phyloP scores from a whole-genome alignment of 805 yeast genomes.

The Candida sithepensis region DNA sequence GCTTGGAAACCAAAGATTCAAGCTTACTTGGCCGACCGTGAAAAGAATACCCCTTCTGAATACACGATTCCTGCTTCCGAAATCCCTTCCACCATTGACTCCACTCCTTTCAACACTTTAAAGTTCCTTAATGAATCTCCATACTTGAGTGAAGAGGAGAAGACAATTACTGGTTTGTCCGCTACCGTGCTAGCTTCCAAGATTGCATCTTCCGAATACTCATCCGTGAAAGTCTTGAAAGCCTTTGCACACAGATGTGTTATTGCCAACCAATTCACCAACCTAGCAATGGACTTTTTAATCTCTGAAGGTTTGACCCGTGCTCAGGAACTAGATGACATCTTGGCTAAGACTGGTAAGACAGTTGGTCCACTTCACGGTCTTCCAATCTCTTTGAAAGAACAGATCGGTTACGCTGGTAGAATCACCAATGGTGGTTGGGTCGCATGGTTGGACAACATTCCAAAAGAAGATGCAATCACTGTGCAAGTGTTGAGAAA shows the following conservation, averaged over 20 bases:
- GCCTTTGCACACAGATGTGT: conserved; percentile 67
- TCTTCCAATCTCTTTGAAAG: conserved; percentile 64
- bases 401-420: conserved; percentile 54
- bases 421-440: conserved; percentile 58
- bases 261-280: conserved; percentile 59
- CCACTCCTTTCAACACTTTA: conserved; percentile 34
- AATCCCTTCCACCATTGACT: conserved; percentile 34
- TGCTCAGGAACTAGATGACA: conserved; percentile 57
- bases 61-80: conserved; percentile 29
- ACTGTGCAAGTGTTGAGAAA: conserved; percentile 45
- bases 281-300: conserved; percentile 50
- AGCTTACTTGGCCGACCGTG: conserved; percentile 34
- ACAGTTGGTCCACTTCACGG: conserved; percentile 68
- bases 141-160: conserved; percentile 33
- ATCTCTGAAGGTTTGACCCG: conserved; percentile 58
- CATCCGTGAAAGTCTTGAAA: conserved; percentile 49
- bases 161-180: conserved; percentile 39
- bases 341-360: conserved; percentile 43
- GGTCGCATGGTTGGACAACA: conserved; percentile 47
- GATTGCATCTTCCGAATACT: conserved; percentile 44
- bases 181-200: conserved; percentile 40
- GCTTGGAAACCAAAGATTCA: conserved; percentile 46
- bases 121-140: conserved; percentile 33
- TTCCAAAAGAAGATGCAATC: conserved; percentile 43
- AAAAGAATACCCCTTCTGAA: conserved; percentile 23